A percentile compares a stretch with the other conserved stretches of the same genome.
Evolutionary conservation across 139 green algal genomes (phyloP).

Genomic region (Edaphochlamys debaryana): DNA sequence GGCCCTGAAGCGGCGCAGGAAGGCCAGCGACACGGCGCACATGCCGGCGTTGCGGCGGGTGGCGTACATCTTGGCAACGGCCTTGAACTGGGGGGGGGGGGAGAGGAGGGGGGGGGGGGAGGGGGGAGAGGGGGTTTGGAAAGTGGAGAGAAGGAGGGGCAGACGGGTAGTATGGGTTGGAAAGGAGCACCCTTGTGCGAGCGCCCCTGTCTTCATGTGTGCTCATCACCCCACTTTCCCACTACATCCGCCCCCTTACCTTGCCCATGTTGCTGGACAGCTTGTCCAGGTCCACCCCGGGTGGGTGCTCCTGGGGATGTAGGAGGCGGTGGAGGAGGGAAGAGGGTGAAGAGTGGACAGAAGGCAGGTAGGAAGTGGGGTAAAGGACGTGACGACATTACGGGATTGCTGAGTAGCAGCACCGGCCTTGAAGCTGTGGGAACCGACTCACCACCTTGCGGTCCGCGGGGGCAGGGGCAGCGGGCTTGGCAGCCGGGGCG

Average conservation of each 20-base stretch:
- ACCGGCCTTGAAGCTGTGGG: neutral
- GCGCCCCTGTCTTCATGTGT: neutral
- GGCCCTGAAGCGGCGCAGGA: conserved; percentile 39
- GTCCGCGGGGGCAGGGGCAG: too few species aligned
- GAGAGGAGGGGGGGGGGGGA: neutral
- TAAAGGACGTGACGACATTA: neutral
- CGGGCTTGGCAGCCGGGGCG: too few species aligned
- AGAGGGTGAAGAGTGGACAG: neutral
- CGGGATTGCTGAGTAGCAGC: neutral
- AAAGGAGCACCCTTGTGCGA: neutral
- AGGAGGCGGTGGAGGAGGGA: neutral
- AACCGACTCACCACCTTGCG: too few species aligned
- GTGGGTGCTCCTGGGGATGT: neutral
- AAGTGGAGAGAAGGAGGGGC: neutral
- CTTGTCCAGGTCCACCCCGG: neutral
- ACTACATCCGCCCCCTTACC: neutral
- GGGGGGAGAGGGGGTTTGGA: neutral
- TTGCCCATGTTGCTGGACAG: conserved; percentile 3
- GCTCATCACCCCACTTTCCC: too few species aligned
- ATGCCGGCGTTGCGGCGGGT: conserved; percentile 19
- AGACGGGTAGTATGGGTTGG: too few species aligned
- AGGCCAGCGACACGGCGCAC: conserved; percentile 35
- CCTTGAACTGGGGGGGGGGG: neutral
- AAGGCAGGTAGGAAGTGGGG: neutral
- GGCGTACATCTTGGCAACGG: conserved; percentile 22